These are phyloP conservation scores for Pleurotus platypus DNA, from an alignment of 768 basidiomycete species.

Conservation along the genomic window DNA sequence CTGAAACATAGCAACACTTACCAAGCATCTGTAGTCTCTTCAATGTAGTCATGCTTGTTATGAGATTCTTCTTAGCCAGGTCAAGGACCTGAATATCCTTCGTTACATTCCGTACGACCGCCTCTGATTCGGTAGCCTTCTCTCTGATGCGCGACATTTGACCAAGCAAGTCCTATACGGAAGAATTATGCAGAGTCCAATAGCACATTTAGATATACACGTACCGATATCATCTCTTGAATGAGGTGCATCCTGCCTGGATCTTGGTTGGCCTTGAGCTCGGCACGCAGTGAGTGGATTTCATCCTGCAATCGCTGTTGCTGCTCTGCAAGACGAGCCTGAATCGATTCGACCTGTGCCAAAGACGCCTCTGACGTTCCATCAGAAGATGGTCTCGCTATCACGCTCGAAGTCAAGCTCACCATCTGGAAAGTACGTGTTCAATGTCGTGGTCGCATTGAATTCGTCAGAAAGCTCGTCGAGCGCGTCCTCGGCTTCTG, in stretches of 20 bases:
- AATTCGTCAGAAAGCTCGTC: constrained; percentile 58
- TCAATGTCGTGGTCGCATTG: constrained; percentile 52
- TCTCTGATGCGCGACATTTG: constrained; percentile 97
- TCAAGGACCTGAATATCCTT: constrained; percentile 95
- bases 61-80: constrained; percentile 89
- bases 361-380: constrained; percentile 68
- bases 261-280: constrained; percentile 76
- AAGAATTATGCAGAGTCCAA: too few relatives aligned
- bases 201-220: constrained; percentile 16
- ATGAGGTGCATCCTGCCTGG: constrained; percentile 87
- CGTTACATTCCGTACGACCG: constrained; percentile 92
- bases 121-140: constrained; percentile 96
- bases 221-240: constrained; percentile 94
- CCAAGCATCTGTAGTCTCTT: constrained; percentile 94
- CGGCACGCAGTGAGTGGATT: constrained; percentile 62
- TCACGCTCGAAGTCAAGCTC: constrained; percentile 12
- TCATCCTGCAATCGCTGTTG: constrained; percentile 70
- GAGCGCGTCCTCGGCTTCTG: constrained; percentile 46
- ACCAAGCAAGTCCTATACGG: constrained; percentile 76
- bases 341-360: constrained; percentile 66
- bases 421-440: constrained; percentile 82
- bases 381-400: constrained; percentile 9
- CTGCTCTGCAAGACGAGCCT: constrained; percentile 62
- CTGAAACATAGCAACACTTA: constrained; percentile 29
- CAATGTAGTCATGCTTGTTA: constrained; percentile 83